Percentiles rank a stretch among this genome's conserved stretches.
These are phyloP conservation scores for Trypanosoma lewisi DNA, from an alignment of 208 protist species.

Conservation along the genomic window DNA sequence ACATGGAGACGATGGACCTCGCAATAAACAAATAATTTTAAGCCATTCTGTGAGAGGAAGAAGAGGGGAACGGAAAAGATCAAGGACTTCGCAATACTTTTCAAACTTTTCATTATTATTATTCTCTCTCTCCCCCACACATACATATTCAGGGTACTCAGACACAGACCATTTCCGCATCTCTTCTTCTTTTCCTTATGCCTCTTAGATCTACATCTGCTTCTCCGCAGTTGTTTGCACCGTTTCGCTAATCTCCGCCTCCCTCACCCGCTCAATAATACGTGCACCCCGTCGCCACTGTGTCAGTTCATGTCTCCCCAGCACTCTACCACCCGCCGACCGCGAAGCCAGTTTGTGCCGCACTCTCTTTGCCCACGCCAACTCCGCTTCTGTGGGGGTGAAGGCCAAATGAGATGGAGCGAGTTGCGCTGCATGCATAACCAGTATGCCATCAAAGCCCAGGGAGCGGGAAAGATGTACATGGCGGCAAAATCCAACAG, in stretches of 20 bases:
- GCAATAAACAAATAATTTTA: neutral
- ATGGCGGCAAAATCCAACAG: conserved; percentile 53
- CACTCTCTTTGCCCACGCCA: conserved; percentile 64
- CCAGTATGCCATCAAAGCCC: conserved; percentile 81
- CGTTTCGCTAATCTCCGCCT: neutral
- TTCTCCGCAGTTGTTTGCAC: neutral
- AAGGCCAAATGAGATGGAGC: conserved; percentile 60
- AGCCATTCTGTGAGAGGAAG: neutral
- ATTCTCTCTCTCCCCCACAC: no score
- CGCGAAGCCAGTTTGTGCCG: neutral
- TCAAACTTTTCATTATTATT: no score
- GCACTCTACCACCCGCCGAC: conserved; percentile 27
- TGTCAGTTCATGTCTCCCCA: conserved; percentile 38
- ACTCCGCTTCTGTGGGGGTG: conserved; percentile 48
- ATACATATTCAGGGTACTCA: no score
- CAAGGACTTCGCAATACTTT: no score
- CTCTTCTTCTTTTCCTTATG: neutral
- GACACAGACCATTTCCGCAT: no score
- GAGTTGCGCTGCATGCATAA: conserved; percentile 73
- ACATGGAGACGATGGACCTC: neutral
- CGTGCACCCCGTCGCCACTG: conserved; percentile 15
- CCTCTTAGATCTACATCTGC: neutral
- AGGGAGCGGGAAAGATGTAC: conserved; percentile 47
- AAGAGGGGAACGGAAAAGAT: neutral
- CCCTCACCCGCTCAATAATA: conserved; percentile 15